Base-by-base conservation (phyloP, 257 asterid species). In the Mitragyna speciosa region DNA sequence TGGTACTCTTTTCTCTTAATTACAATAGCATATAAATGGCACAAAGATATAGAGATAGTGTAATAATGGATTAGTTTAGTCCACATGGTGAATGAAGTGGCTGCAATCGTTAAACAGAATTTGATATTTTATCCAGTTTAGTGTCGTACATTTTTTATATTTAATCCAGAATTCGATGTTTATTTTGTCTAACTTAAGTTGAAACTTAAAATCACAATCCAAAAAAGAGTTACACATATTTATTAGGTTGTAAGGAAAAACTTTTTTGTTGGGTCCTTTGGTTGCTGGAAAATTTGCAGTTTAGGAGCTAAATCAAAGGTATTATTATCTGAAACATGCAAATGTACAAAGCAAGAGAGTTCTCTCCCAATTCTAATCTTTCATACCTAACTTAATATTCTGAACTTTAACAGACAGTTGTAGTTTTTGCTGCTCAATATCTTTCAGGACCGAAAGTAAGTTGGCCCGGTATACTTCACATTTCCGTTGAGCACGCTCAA, bases 371-470 rank as follows among this genome's bases (percentile, higher is more conserved):
- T 11, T 28, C 47, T 76, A 69, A 51, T 72, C 71, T 64, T 82
- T 81, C 74, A 76, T 43, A 10, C 78, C 11, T 7, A 70, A 59
- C 74, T 64, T 81, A 26, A 81, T 76, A 19, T 61, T 76, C 19
- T 81, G 76, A 33, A 76, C 77, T 76, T 76, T 81, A n/a, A 81
- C 84, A 6, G 76, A 43, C 43, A 81, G 24, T n/a, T 56, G 81
- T 3, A 81, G 72, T 28, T 81, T 76, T 66, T 70, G 78, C 74
- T 70, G 78, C 30, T 76, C 81, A 71, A 81, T 81, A 59, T 76
- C 75, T 76, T 81, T 70, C 74, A 70, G 73, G 22, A 76, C 47
- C 36, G 78, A 31, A 43, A 70, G 56, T 63, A 76, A 81, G 70
- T 26, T 56, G 24, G 73, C 39, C 9, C 80, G 66, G 43, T 76